These are phyloP conservation scores for Corniculantispora saksenae DNA, from an alignment of 2,329 filamentous ascomycete genomes.

Conservation along the genomic window DNA sequence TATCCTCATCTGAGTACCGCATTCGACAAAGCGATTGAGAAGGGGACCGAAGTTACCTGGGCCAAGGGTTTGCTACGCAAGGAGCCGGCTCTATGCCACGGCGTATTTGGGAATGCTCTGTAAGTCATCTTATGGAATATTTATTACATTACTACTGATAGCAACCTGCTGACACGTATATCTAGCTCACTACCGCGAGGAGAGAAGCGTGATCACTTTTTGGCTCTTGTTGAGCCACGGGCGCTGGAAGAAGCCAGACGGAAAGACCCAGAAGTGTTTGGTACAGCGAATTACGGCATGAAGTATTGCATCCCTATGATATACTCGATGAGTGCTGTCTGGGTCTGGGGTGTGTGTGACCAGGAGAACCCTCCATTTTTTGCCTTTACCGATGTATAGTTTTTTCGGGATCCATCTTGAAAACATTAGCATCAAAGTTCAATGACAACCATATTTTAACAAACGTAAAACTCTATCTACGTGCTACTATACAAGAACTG, in stretches of 20 bases:
- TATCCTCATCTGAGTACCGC: constrained; percentile 55
- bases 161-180: not conserved
- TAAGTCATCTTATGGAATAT: constrained; percentile 42
- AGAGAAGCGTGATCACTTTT: constrained; percentile 48
- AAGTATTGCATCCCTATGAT: constrained; percentile 35
- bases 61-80: constrained; percentile 62
- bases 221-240: constrained; percentile 57
- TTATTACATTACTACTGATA: not conserved
- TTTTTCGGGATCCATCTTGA: not conserved
- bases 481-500: not conserved
- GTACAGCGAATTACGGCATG: constrained; percentile 39
- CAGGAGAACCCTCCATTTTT: constrained; percentile 36
- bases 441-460: not conserved
- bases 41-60: constrained; percentile 55
- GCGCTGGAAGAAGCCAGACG: constrained; percentile 49
- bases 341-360: constrained; percentile 39
- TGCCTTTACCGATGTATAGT: constrained; percentile 38
- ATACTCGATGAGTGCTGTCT: constrained; percentile 40
- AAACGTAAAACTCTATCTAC: not conserved
- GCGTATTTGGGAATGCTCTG: constrained; percentile 65
- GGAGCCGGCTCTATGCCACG: constrained; percentile 66
- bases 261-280: constrained; percentile 36
- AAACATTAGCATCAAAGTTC: not conserved
- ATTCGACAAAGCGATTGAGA: constrained; percentile 54
- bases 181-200: constrained; percentile 32